Conservation (phyloP, 768 basidiomycete species). For the Terana coerulea region DNA sequence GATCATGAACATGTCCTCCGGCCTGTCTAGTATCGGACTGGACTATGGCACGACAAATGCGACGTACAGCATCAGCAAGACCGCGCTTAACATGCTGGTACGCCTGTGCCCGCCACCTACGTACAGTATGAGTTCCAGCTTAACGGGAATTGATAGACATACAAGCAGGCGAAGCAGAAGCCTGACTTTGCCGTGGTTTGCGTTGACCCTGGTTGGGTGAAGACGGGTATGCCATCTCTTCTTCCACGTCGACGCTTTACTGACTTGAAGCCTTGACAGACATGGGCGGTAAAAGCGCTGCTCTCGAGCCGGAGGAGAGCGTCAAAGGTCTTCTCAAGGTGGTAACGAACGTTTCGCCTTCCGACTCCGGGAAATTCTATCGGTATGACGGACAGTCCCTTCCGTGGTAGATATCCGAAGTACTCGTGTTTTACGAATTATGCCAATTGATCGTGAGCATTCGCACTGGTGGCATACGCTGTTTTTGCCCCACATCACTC, state of each 20-base stretch:
- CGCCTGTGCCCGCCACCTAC: not conserved
- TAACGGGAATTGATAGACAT: constrained; percentile 22
- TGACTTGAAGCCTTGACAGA: constrained; percentile 20
- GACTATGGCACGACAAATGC: constrained; percentile 25
- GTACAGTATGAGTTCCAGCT: not conserved
- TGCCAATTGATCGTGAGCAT: too few species aligned
- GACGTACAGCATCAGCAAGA: constrained; percentile 35
- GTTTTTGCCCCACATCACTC: too few species aligned
- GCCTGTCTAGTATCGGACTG: constrained; percentile 31
- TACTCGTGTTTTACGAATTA: too few species aligned
- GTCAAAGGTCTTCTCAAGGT: constrained; percentile 27
- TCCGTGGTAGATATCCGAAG: constrained; percentile 29
- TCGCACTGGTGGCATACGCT: too few species aligned
- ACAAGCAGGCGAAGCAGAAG: constrained; percentile 33
- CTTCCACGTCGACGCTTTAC: not conserved
- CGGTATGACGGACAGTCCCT: constrained; percentile 27
- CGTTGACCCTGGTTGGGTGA: constrained; percentile 37
- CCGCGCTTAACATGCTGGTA: constrained; percentile 39
- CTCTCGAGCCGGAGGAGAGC: constrained; percentile 28
- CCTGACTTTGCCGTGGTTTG: constrained; percentile 30
- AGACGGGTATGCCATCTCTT: constrained; percentile 28
- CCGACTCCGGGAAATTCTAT: constrained; percentile 30
- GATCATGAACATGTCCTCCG: constrained; percentile 32
- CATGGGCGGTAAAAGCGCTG: constrained; percentile 31
- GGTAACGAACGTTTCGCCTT: constrained; percentile 20